Conservation (phyloP, 2,329 filamentous ascomycete species). For the Monosporascus sp. region DNA sequence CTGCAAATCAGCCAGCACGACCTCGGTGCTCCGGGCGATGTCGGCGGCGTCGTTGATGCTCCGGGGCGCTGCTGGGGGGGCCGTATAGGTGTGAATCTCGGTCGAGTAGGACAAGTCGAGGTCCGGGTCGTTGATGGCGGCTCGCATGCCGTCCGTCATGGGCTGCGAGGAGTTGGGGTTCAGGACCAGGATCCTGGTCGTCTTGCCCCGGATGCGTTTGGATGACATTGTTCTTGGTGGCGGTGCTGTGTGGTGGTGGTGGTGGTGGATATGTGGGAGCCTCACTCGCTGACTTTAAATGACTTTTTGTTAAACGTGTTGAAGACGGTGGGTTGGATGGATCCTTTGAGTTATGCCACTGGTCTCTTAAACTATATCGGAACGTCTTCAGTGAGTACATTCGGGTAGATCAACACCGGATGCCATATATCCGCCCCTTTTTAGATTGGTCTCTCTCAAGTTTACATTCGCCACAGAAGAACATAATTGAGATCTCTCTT, state of each 20-base stretch:
- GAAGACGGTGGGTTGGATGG: no score
- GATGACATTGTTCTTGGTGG: slow-evolving; percentile 20
- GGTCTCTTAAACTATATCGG: no score
- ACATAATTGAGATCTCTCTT: no score
- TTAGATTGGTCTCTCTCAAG: no score
- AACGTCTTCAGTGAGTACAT: no score
- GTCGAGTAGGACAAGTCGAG: slow-evolving; percentile 33
- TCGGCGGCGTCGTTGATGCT: slow-evolving; percentile 76
- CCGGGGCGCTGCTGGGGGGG: slow-evolving; percentile 53
- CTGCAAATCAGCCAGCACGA: slow-evolving; percentile 54
- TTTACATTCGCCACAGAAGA: no score
- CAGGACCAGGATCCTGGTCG: slow-evolving; percentile 58
- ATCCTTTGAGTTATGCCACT: no score
- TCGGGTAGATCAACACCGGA: no score
- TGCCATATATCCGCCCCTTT: no score
- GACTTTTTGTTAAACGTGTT: no score
- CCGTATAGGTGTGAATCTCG: slow-evolving; percentile 60
- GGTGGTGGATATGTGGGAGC: not conserved
- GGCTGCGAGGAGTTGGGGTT: slow-evolving; percentile 72
- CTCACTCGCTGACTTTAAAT: no score
- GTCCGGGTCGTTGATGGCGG: slow-evolving; percentile 39
- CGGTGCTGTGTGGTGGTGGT: not conserved
- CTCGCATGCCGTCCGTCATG: slow-evolving; percentile 65
- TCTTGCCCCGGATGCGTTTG: slow-evolving; percentile 22
- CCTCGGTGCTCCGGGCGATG: slow-evolving; percentile 56